Base-by-base conservation (phyloP, 1,284 basidiomycete species). In the Xanthoconium separans region DNA sequence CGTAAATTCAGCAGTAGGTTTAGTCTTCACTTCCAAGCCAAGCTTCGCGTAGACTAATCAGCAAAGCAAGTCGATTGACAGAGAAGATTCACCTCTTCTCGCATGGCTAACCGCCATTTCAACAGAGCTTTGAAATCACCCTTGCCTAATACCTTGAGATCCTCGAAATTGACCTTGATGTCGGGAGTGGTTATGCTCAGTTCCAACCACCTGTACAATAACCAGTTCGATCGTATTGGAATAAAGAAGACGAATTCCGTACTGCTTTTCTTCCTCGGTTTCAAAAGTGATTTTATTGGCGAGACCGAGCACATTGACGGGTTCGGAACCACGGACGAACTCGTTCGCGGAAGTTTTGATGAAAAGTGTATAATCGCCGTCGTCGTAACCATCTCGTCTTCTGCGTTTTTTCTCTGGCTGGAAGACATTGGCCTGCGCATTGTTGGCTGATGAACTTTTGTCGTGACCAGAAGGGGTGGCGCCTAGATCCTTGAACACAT, bases 71-170 rank as follows among this genome's bases (percentile, higher is more conserved):
- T 45, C 29, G 29, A 53, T 47, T 16, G 27, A 34, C 12, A 44
- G 45, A 49, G 45, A 39, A 44, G 29, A 61, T 71, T 29, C 59
- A 87, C 89, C 78, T 93, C 93, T 73, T 93, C 89, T 50, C 93
- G 88, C 43, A 97, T 76, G 10, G 84, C 81, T 31, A 84, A 73
- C 47, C 95, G 81, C 96, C 97, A 99, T 75, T 91, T 97, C 58
- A 99, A 80, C 55, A 99, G 75, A 11, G 82, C 73, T 72, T 98
- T 98, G 77, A 99, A 99, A 66, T 99, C 97, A 47, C 95, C 89
- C 74, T 98, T 98, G 44, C 97, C 97, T 34, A 99, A 78, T 6
- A 99, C 95, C 72, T 98, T 98, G 60, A 99, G 79, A 79, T 99
- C 97, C 24, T 89, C 82, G 58, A 89, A 91, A 69, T 92, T 95